Evolutionary conservation across 2,329 filamentous ascomycete species (phyloP).

Genomic region (Huntiella abstrusa): DNA sequence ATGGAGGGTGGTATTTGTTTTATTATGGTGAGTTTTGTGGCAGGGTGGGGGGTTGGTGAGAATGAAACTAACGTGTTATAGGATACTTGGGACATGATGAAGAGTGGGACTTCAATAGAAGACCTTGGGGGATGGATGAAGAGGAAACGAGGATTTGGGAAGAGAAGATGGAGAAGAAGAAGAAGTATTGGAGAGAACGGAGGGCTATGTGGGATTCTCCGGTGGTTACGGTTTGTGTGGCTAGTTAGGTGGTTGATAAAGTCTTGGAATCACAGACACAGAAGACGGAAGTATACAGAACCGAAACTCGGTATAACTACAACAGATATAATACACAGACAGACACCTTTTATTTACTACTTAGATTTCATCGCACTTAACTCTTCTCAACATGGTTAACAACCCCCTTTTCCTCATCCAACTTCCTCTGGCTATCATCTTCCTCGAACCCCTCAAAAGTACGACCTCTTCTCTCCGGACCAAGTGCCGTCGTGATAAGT

Average conservation of each 20-base stretch:
- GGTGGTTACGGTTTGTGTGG: neutral
- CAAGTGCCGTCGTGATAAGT: constrained; percentile 45
- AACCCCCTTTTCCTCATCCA: constrained; percentile 9
- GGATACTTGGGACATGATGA: neutral
- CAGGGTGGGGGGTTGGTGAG: neutral
- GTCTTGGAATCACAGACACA: neutral
- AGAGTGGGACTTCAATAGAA: constrained; percentile 1
- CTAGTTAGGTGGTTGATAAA: neutral
- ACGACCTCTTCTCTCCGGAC: constrained; percentile 55
- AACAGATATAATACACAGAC: neutral
- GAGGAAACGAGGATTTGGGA: neutral
- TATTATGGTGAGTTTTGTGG: neutral
- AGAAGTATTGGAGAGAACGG: neutral
- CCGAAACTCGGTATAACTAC: too few relatives aligned
- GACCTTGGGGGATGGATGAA: neutral
- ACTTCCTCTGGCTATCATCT: constrained; percentile 10
- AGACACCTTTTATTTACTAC: neutral
- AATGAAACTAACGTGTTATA: neutral
- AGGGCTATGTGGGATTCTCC: constrained; percentile 1
- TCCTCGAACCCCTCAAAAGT: constrained; percentile 35
- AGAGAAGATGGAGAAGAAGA: neutral
- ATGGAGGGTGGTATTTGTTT: constrained; percentile 8
- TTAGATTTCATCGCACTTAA: neutral
- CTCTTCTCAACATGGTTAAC: constrained; percentile 2
- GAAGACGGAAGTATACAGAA: too few relatives aligned